Evolutionary conservation across 2,329 filamentous ascomycete genomes (phyloP).

Genomic region (Pseudocercospora pini-densiflorae): DNA sequence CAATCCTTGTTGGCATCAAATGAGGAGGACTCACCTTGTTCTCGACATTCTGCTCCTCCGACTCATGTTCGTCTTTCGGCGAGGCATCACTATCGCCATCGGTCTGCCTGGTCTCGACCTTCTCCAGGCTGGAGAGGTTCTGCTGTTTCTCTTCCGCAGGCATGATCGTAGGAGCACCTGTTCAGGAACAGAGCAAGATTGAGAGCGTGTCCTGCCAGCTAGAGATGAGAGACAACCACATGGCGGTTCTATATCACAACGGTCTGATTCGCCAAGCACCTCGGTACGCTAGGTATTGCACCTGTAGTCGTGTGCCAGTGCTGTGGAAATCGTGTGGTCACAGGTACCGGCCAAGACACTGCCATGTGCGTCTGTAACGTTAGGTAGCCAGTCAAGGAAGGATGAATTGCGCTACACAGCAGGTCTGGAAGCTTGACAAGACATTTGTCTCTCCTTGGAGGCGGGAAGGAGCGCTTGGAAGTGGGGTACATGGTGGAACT

Average conservation of each 20-base stretch:
- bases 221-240: not conserved
- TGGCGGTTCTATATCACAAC: not conserved
- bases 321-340: no score
- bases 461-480: slow-evolving; percentile 8
- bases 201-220: not conserved
- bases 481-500: not conserved
- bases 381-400: not conserved
- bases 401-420: not conserved
- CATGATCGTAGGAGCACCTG: not conserved
- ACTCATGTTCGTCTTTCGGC: not conserved
- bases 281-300: not conserved
- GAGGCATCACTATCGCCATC: not conserved
- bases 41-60: not conserved
- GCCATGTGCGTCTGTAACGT: not conserved
- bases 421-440: not conserved
- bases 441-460: not conserved
- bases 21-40: not conserved
- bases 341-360: not conserved
- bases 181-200: not conserved
- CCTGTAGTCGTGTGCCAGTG: no score
- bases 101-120: not conserved
- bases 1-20: not conserved
- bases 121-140: not conserved
- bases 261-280: not conserved
- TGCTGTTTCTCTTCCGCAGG: not conserved